These are phyloP conservation scores for Nicotiana attenuata DNA, from an alignment of 257 asterid genomes.

Conservation along the genomic window DNA sequence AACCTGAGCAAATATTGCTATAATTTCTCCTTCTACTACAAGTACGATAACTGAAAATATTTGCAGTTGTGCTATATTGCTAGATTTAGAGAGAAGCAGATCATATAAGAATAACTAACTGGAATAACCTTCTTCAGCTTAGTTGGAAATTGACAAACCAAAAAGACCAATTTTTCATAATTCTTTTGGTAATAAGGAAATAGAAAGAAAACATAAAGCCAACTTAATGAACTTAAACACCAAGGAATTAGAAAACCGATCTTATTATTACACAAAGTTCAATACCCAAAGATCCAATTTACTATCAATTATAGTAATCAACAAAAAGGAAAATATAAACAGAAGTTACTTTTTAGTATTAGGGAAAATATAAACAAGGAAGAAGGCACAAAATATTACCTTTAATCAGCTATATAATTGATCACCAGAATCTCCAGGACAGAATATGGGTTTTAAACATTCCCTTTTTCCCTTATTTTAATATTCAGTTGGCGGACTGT, in stretches of 20 bases:
- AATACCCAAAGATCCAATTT: not conserved
- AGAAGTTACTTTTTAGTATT: not conserved
- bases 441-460: not conserved
- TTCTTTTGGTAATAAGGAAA: not conserved
- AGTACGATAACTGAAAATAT: too few relatives aligned
- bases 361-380: not conserved
- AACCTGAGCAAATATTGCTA: not conserved
- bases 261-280: not conserved
- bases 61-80: not conserved
- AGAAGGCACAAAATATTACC: constrained; percentile 16
- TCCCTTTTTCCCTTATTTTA: not conserved
- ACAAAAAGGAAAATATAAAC: not conserved
- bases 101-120: not conserved
- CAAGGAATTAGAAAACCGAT: not conserved
- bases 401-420: constrained; percentile 18
- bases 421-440: constrained; percentile 31
- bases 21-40: not conserved
- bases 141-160: not conserved
- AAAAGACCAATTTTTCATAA: not conserved
- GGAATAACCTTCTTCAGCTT: not conserved
- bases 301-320: constrained; percentile 1
- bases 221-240: not conserved
- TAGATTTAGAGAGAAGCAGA: too few relatives aligned
- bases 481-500: not conserved
- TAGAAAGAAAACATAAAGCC: not conserved